phyloP scores from a whole-genome alignment of 495 filamentous ascomycete species.

The Daldinia loculata region DNA sequence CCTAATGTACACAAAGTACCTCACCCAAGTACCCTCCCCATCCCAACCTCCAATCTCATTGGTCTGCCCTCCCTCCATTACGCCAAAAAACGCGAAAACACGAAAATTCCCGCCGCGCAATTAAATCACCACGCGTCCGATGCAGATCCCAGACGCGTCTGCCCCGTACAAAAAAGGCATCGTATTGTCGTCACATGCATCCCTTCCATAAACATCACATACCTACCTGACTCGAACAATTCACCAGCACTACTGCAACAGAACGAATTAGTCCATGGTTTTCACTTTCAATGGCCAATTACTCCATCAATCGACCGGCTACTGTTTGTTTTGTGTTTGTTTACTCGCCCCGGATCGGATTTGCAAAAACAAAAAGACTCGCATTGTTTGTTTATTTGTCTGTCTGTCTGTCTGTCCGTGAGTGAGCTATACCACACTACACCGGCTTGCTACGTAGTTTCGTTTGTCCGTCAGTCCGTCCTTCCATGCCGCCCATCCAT shows the following conservation, averaged over 20 bases:
- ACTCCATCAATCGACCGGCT: background rate
- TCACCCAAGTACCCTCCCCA: background rate
- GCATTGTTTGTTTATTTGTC: background rate
- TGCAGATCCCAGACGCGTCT: background rate
- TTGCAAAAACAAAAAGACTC: background rate
- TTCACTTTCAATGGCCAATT: background rate
- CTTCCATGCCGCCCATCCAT: background rate
- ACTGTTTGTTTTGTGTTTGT: background rate
- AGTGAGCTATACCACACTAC: background rate
- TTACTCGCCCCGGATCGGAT: background rate
- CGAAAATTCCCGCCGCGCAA: background rate
- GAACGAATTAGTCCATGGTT: background rate
- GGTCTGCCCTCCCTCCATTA: background rate
- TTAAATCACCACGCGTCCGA: background rate
- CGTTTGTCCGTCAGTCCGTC: background rate
- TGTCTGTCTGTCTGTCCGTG: background rate
- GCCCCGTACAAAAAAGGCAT: constrained; percentile 3
- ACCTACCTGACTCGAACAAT: background rate
- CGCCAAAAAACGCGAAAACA: background rate
- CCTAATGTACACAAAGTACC: constrained; percentile 1
- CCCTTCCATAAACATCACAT: background rate
- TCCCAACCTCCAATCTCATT: background rate
- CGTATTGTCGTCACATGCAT: background rate
- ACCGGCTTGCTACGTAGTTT: background rate
- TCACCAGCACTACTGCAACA: background rate